phyloP scores from a whole-genome alignment of 148 eudicot genomes.

The Cornus florida region DNA sequence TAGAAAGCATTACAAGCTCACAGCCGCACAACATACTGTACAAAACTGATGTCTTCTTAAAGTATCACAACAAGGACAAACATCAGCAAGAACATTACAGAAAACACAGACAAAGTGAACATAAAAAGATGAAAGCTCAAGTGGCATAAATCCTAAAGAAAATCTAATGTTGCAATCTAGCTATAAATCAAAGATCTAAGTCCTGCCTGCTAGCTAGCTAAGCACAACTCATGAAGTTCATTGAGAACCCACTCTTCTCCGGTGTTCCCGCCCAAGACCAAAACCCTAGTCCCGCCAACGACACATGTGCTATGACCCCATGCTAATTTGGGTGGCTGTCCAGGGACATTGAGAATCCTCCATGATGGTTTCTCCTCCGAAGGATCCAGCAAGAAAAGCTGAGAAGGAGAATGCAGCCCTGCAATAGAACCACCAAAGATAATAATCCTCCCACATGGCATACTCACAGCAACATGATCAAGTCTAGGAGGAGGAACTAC shows the following conservation, averaged over 20 bases:
- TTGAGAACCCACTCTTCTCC: constrained; percentile 86
- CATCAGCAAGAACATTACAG: not conserved
- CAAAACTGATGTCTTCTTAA: not conserved
- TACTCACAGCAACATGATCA: constrained; percentile 77
- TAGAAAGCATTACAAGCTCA: no score
- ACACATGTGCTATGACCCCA: constrained; percentile 91
- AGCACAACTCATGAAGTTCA: constrained; percentile 73
- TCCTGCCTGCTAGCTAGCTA: constrained; percentile 75
- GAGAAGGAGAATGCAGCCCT: constrained; percentile 76
- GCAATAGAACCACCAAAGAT: constrained; percentile 82
- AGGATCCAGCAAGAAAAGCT: constrained; percentile 73
- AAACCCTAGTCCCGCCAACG: constrained; percentile 80
- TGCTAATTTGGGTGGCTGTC: constrained; percentile 72
- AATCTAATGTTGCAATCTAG: not conserved
- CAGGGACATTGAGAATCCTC: constrained; percentile 77
- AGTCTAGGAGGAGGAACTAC: constrained; percentile 79
- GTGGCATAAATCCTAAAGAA: not conserved
- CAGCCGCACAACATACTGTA: no score
- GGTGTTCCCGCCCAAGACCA: constrained; percentile 79
- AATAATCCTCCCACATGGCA: constrained; percentile 84
- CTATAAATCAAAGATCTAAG: constrained; percentile 35
- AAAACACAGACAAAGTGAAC: not conserved
- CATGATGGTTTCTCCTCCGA: constrained; percentile 73
- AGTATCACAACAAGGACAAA: not conserved
- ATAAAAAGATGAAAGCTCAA: constrained; percentile 1